phyloP scores from a whole-genome alignment of 129 eudicot genomes.

The Saussurea involucrata region DNA sequence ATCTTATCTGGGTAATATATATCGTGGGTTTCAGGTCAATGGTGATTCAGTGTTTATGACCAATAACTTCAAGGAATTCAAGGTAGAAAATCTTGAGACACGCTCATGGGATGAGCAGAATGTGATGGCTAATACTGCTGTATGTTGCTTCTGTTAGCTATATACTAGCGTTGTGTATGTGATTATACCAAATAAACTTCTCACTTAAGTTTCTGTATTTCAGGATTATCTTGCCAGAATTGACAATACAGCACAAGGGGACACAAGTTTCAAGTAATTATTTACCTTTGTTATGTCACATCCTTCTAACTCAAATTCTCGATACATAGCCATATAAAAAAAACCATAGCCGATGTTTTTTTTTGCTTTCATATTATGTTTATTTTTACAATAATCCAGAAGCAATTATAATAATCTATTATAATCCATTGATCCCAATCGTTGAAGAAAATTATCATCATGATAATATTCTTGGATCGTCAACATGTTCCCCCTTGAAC shows the following conservation, averaged over 20 bases:
- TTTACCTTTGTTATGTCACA: slow-evolving; percentile 3
- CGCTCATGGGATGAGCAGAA: slow-evolving; percentile 73
- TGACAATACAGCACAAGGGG: slow-evolving; percentile 41
- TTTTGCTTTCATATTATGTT: neutral
- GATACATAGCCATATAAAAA: neutral
- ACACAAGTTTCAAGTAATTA: slow-evolving; percentile 64
- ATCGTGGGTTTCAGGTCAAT: slow-evolving; percentile 55
- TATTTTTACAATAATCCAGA: no score
- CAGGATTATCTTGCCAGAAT: slow-evolving; percentile 84
- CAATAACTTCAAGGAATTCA: slow-evolving; percentile 71
- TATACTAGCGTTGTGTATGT: no score
- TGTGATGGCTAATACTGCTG: slow-evolving; percentile 71
- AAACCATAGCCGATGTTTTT: neutral
- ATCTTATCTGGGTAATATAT: neutral
- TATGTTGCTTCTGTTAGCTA: slow-evolving; percentile 33
- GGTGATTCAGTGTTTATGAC: slow-evolving; percentile 73
- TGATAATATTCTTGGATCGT: neutral
- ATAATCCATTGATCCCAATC: no score
- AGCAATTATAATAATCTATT: no score
- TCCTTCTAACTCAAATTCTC: neutral
- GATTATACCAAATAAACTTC: no score
- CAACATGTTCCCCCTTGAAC: no score
- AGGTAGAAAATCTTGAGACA: slow-evolving; percentile 51
- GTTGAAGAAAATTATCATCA: no score
- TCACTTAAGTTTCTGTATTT: slow-evolving; percentile 1